Percentiles rank a stretch among this genome's conserved stretches.
phyloP scores from a whole-genome alignment of 352 stramenopile species.

The Pythium diclinum region DNA sequence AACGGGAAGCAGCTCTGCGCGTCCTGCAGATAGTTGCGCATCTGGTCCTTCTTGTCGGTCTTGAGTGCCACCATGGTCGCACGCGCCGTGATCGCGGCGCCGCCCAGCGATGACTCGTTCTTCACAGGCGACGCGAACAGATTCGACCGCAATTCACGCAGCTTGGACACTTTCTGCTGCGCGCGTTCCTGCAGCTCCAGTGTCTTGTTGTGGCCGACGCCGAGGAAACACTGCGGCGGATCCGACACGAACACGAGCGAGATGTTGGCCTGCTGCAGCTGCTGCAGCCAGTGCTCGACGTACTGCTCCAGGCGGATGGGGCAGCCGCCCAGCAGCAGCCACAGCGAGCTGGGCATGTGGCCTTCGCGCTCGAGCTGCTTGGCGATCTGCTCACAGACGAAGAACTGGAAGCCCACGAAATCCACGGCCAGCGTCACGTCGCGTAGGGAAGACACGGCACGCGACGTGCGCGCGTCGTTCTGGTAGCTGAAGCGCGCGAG shows the following conservation, averaged over 20 bases:
- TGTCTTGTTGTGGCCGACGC: constrained; percentile 62
- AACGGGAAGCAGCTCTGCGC: constrained; percentile 77
- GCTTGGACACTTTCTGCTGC: constrained; percentile 47
- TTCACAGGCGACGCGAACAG: constrained; percentile 29
- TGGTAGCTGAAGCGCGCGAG: constrained; percentile 57
- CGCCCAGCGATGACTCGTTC: background rate
- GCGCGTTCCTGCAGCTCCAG: constrained; percentile 52
- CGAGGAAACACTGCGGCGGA: constrained; percentile 72
- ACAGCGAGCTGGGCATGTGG: constrained; percentile 33
- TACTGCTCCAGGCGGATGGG: constrained; percentile 39
- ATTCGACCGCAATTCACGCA: constrained; percentile 34
- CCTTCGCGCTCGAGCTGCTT: constrained; percentile 31
- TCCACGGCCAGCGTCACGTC: constrained; percentile 80
- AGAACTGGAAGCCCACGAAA: constrained; percentile 77
- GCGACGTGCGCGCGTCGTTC: constrained; percentile 44
- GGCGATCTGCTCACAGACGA: constrained; percentile 59
- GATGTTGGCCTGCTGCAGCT: constrained; percentile 40
- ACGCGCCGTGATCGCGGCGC: background rate
- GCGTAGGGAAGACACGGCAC: constrained; percentile 31
- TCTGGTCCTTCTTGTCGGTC: constrained; percentile 15
- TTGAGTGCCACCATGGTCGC: constrained; percentile 10
- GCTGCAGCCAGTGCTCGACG: constrained; percentile 37
- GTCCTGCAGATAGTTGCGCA: constrained; percentile 42
- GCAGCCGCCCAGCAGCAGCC: constrained; percentile 60
- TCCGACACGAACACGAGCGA: constrained; percentile 68